These are phyloP conservation scores for Scheffersomyces lignicola DNA, from an alignment of 1,139 yeast species.

Conservation along the genomic window DNA sequence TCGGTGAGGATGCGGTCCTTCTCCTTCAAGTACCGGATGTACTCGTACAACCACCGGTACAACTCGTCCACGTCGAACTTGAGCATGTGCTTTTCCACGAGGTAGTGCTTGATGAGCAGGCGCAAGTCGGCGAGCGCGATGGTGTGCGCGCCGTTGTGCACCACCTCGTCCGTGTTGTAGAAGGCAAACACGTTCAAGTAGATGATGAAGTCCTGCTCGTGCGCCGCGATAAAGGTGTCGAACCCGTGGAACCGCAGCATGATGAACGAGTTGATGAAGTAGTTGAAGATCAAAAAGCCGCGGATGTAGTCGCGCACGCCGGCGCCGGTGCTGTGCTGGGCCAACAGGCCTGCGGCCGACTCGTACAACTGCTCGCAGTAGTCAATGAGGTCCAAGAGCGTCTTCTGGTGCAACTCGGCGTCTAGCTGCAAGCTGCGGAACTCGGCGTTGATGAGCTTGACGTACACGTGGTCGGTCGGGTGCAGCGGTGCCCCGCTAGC, in stretches of 20 bases:
- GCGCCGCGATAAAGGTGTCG: constrained; percentile 39
- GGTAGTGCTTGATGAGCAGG: constrained; percentile 29
- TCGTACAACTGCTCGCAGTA: constrained; percentile 44
- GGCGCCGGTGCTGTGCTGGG: constrained; percentile 9
- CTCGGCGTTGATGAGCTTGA: constrained; percentile 33
- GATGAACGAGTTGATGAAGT: constrained; percentile 44
- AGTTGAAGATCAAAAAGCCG: constrained; percentile 45
- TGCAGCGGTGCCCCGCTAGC: too few species aligned
- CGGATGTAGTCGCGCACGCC: constrained; percentile 31
- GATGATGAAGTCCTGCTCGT: constrained; percentile 43
- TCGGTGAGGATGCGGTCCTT: constrained; percentile 20
- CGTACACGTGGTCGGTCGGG: too few species aligned
- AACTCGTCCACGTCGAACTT: constrained; percentile 39
- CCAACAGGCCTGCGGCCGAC: constrained; percentile 16
- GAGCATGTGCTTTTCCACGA: constrained; percentile 31
- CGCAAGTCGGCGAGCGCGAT: constrained; percentile 28
- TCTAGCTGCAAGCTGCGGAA: constrained; percentile 41
- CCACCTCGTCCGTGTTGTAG: constrained; percentile 33
- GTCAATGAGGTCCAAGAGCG: constrained; percentile 46
- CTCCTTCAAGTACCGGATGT: constrained; percentile 39
- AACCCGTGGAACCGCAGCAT: constrained; percentile 48
- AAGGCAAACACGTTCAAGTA: constrained; percentile 46
- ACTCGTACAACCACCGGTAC: constrained; percentile 41
- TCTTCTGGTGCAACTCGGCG: constrained; percentile 26
- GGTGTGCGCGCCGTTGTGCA: constrained; percentile 21